A percentile compares a stretch with the other conserved stretches of the same genome.
phyloP scores from a whole-genome alignment of 2,329 filamentous ascomycete species.

The Aspergillus sp. region DNA sequence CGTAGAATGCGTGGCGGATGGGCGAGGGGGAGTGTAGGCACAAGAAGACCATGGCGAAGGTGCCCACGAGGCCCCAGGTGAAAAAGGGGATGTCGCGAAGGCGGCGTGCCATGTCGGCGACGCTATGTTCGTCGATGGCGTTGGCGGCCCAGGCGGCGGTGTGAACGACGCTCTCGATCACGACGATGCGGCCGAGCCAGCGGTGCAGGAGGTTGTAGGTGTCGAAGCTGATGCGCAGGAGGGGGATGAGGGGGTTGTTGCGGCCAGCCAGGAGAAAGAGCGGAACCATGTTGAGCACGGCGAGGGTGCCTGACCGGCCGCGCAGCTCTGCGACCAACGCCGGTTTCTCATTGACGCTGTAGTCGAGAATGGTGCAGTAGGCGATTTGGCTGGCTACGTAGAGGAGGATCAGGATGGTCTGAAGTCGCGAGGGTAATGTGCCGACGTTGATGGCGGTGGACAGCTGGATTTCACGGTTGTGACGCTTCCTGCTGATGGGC shows the following conservation, averaged over 20 bases:
- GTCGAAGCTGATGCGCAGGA: constrained; percentile 88
- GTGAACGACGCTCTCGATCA: constrained; percentile 69
- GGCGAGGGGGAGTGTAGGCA: constrained; percentile 43
- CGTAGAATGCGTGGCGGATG: constrained; percentile 46
- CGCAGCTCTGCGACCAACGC: constrained; percentile 77
- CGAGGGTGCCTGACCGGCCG: constrained; percentile 78
- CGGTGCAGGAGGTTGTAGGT: constrained; percentile 90
- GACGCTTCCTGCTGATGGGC: constrained; percentile 69
- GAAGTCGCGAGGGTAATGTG: constrained; percentile 75
- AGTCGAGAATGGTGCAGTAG: constrained; percentile 60
- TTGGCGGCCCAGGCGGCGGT: constrained; percentile 76
- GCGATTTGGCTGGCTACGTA: constrained; percentile 73
- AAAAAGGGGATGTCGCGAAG: constrained; percentile 41
- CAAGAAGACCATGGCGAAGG: constrained; percentile 39
- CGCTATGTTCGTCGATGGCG: constrained; percentile 41
- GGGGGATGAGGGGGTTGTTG: constrained; percentile 84
- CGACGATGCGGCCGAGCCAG: constrained; percentile 75
- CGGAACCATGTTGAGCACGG: constrained; percentile 87
- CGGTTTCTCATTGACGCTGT: constrained; percentile 39
- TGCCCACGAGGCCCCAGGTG: constrained; percentile 45
- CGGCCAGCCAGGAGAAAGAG: constrained; percentile 83
- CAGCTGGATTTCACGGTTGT: constrained; percentile 71
- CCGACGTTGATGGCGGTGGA: constrained; percentile 68
- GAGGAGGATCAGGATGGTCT: constrained; percentile 64
- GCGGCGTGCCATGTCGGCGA: constrained; percentile 32